Evolutionary conservation across 768 basidiomycete species (phyloP), one percentile per base, ranked within the genome.

Genomic region (Boletus sensibilis): DNA sequence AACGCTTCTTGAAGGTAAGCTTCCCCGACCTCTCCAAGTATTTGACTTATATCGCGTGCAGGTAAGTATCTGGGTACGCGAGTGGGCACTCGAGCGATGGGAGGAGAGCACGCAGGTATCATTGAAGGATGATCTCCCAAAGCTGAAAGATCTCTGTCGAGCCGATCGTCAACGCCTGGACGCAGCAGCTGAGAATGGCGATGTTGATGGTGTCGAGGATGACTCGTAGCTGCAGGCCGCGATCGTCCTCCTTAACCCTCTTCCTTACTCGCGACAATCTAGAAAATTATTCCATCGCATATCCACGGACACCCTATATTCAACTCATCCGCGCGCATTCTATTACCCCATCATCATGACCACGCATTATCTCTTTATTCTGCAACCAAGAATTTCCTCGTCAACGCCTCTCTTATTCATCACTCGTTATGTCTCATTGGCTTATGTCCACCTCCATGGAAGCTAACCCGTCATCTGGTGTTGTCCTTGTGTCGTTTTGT

Each of bases 21-120:
- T 0, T 39, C 5, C 8, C 21, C 23, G 9, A 31, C 5, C 0
- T 41, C 13, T 9, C 10, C 8, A 27, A 46, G 10, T 0, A 7
- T 43, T 18, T 50, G 14, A 47, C 59, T 57, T 3, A 66, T 11
- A 1, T 52, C 39, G 6, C 41, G 16, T 57, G 37, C 57, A 96
- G 88, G 88, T 91, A 33, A 92, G 92, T 64, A 76, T 87, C 48
- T 92, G 83, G 72, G 87, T 94, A 65, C 82, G 88, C 31, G 81
- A 86, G 44, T 98, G 96, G 96, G 93, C 90, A 0, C 74, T 88
- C 37, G 82, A 82, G 27, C 80, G 84, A 31, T 95, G 90, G 91
- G 65, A 74, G 4, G 87, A 90, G 67, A 77, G 78, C 51, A 71
- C 77, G 0, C 78, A 79, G 42, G 86, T 91, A 18, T 77, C 83